Base-by-base conservation (phyloP, 495 filamentous ascomycete genomes). In the Chaetomidium leptoderma region DNA sequence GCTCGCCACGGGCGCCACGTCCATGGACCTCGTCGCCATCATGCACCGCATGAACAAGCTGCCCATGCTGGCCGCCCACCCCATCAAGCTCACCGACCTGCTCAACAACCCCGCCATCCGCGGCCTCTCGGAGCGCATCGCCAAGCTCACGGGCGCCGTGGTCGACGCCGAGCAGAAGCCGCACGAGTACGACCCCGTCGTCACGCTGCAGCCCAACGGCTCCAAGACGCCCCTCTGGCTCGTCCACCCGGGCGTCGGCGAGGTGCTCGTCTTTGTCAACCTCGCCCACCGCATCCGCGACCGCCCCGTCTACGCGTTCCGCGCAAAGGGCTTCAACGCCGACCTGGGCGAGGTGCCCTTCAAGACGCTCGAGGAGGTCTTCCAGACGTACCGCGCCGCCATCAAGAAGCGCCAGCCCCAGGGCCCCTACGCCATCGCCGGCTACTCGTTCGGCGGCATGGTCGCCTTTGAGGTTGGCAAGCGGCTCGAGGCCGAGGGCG, bases 231-330 rank as follows among this genome's bases (percentile, higher is more conserved):
- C 83, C 0, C 75, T 84, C 7, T 85, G 75, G 72, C 74, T 83
- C 6, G 63, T 85, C 3, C 83, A 85, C 56, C 81, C 83, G 0
- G 81, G 82, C 4, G 71, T 79, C 2, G 81, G 81, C 13, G 82
- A 84, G 49, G 68, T 83, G 0, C 70, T 85, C 1, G 75, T 84
- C 42, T 86, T 85, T 64, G 63, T 84, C 19, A 65, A 68, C 21
- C 64, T 86, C 2, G 73, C 75, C 10, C 63, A 78, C 4, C 67
- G 74, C 47, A 53, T 82, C 32, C 29, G 63, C 13, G 75, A 81
- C 51, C 80, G 83, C 0, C 77, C 79, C 0, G 68, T 84, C 19
- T 79, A 81, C 58, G 82, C 78, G 1, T 54, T 86, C 11, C 76
- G 82, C 2, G 76, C 82, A 0, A 70, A 73, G 1, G 83, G 83